Evolutionary conservation across 352 stramenopile genomes (phyloP).

Genomic region (Phytophthora constricta): DNA sequence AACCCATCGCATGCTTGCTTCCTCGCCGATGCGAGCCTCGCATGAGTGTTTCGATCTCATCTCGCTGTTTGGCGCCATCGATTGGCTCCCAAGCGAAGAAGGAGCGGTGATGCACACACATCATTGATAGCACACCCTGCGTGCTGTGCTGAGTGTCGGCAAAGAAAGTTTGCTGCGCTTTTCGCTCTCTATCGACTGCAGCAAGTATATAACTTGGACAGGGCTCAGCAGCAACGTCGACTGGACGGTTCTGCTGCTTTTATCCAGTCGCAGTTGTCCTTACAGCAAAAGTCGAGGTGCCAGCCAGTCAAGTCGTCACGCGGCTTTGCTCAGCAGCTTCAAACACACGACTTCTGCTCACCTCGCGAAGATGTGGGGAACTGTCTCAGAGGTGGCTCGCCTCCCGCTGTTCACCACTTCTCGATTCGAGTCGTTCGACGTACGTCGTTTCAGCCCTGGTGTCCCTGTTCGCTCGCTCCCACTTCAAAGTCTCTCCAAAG

Average conservation of each 20-base stretch:
- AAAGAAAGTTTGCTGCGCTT: too few species aligned
- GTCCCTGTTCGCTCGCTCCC: too few species aligned
- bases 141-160: too few species aligned
- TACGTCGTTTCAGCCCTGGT: too few species aligned
- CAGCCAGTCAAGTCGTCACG: not conserved
- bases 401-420: not conserved
- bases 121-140: too few species aligned
- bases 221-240: not conserved
- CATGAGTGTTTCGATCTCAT: too few species aligned
- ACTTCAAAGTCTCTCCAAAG: not conserved
- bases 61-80: too few species aligned
- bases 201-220: not conserved
- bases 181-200: not conserved
- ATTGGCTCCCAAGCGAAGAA: too few species aligned
- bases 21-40: too few species aligned
- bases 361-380: not conserved
- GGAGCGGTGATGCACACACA: too few species aligned
- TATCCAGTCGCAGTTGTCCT: not conserved
- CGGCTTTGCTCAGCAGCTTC: not conserved
- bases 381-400: not conserved
- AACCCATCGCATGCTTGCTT: too few species aligned
- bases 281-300: not conserved
- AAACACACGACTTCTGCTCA: not conserved
- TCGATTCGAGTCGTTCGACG: slow-evolving; percentile 1
- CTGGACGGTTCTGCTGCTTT: not conserved